Evolutionary conservation across 2,329 filamentous ascomycete genomes (phyloP), one percentile per base, ranked within the genome.

Genomic region (Scedosporium boydii): DNA sequence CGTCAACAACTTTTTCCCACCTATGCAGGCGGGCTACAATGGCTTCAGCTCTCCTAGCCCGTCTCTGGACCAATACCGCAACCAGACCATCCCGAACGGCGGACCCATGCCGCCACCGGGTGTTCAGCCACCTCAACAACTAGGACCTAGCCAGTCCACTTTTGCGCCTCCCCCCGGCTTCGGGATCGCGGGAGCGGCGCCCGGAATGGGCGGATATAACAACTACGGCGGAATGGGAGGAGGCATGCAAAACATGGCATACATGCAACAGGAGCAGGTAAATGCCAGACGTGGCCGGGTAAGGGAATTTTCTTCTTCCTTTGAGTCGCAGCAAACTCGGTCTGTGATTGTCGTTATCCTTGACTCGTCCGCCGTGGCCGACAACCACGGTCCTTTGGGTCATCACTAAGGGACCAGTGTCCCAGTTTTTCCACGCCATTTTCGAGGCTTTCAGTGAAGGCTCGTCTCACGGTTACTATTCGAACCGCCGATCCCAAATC

Each of bases 281-380:
- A 84, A 82, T 71, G 71, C 75, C 66, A 76, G 84, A 72, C 81
- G 84, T 67, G 84, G 84, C 73, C 81, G 84, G 70, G 82, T 85
- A 80, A 77, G 82, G 18, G n/a, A 18, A 9, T 55, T 55, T 29
- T 27, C 23, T 23, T 55, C 51, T 55, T 55, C 51, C 51, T 23
- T 26, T 55, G 34, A 38, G 34, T 38, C 10, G 34, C 34, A 38
- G 34, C 34, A 12, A 38, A 38, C 34, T 38, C 34, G 2, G 10
- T 14, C 34, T 12, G 10, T 12, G 34, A 10, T 38, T 12, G 2
- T 38, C 34, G 10, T 38, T 14, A 12, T 38, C 34, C 34, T 38
- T 2, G 34, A 12, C 34, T 3, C 34, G 34, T 38, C 34, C 10
- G 2, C 10, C 1, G 34, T 12, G 34, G 34, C 34, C 10, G 34